Evolutionary conservation across 306 rosid species (phyloP).

Genomic region (Vachellia pachyceras): DNA sequence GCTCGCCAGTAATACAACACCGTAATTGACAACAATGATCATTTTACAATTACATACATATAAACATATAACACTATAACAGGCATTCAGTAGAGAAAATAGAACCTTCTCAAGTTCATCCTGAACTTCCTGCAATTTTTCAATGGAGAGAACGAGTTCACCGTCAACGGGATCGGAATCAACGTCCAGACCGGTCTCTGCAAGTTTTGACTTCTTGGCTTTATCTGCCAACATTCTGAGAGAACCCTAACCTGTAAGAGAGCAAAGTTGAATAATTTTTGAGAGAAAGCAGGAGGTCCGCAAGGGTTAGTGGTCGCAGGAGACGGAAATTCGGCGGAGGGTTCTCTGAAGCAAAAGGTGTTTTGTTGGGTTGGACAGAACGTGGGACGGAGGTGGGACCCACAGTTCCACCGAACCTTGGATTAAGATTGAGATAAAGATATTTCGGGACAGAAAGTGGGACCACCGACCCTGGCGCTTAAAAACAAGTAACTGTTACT

Average conservation of each 20-base stretch:
- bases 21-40: not conserved
- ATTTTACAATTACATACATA: too few species aligned
- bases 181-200: not conserved
- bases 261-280: not conserved
- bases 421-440: not conserved
- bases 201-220: constrained; percentile 24
- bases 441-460: not conserved
- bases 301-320: not conserved
- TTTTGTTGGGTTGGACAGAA: not conserved
- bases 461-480: not conserved
- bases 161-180: constrained; percentile 28
- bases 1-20: not conserved
- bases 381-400: constrained; percentile 5
- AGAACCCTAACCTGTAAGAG: not conserved
- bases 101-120: constrained; percentile 42
- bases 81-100: not conserved
- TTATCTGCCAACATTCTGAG: constrained; percentile 21
- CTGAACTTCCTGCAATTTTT: constrained; percentile 36
- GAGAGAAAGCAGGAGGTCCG: not conserved
- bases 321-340: constrained; percentile 3
- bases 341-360: not conserved
- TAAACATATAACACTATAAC: too few species aligned
- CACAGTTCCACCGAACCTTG: not conserved
- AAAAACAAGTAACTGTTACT: too few species aligned
- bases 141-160: constrained; percentile 26